phyloP scores from a whole-genome alignment of 148 eudicot species.

The Rhododendron ferrugineum region DNA sequence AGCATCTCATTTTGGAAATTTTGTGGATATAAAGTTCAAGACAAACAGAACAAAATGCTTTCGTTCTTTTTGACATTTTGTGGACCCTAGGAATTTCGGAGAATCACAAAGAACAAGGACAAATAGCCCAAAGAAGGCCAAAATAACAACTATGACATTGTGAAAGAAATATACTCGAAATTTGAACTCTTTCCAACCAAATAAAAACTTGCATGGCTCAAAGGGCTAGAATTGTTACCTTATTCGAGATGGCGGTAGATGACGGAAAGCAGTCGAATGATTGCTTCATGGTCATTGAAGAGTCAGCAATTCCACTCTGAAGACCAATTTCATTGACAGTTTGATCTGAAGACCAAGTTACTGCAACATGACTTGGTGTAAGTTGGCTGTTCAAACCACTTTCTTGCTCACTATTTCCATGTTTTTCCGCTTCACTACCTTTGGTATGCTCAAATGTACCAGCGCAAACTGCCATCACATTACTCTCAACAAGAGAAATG shows the following conservation, averaged over 20 bases:
- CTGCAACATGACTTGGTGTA: conserved; percentile 11
- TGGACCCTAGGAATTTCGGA: background rate
- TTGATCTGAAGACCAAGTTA: conserved; percentile 12
- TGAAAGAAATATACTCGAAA: background rate
- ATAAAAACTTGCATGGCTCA: background rate
- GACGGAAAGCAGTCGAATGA: conserved; percentile 22
- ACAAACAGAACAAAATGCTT: background rate
- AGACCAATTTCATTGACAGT: conserved; percentile 8
- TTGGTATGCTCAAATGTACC: conserved; percentile 11
- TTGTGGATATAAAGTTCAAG: background rate
- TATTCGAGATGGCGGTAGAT: conserved; percentile 11
- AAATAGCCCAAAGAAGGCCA: background rate
- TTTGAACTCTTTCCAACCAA: background rate
- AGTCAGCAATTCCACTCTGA: conserved; percentile 15
- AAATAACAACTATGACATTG: background rate
- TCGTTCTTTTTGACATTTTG: background rate
- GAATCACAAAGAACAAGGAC: background rate
- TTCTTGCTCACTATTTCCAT: conserved; percentile 15
- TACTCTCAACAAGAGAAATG: conserved; percentile 15
- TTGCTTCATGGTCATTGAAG: conserved; percentile 20
- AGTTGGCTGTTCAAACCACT: background rate
- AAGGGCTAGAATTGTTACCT: conserved; percentile 21
- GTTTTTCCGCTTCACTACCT: conserved; percentile 8
- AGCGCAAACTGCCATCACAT: conserved; percentile 13
- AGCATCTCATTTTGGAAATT: background rate